Evolutionary conservation across 768 basidiomycete species (phyloP).

Genomic region (Strobilomyces confusus): DNA sequence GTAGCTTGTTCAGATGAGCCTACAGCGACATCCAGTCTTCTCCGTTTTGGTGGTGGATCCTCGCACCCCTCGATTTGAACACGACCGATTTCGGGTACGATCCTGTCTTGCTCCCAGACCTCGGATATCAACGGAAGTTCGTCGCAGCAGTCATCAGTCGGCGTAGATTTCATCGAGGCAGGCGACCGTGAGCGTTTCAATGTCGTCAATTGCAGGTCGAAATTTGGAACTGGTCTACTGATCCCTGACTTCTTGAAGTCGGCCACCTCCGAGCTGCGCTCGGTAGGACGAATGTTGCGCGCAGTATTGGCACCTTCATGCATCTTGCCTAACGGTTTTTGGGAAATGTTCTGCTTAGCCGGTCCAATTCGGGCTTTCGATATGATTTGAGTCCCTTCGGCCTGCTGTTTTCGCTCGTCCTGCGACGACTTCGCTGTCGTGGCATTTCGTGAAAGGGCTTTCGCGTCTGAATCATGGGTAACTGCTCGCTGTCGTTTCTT

Average conservation of each 20-base stretch:
- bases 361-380: constrained; percentile 24
- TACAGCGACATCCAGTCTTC: not conserved
- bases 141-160: constrained; percentile 32
- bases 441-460: not conserved
- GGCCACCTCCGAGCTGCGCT: constrained; percentile 44
- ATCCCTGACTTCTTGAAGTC: constrained; percentile 4
- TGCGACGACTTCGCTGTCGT: constrained; percentile 1
- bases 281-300: constrained; percentile 34
- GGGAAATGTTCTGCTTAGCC: constrained; percentile 21
- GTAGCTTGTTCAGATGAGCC: not conserved
- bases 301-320: constrained; percentile 43
- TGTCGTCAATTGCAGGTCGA: constrained; percentile 47
- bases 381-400: not conserved
- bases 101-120: constrained; percentile 30
- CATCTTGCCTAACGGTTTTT: constrained; percentile 40
- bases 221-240: constrained; percentile 36
- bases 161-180: constrained; percentile 3
- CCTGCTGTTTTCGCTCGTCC: constrained; percentile 1
- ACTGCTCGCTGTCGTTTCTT: constrained; percentile 30
- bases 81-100: constrained; percentile 32
- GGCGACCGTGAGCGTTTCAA: constrained; percentile 24
- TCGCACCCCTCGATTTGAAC: constrained; percentile 32
- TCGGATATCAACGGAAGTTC: constrained; percentile 33
- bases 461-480: constrained; percentile 15
- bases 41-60: constrained; percentile 18